Conservation (phyloP, 2,329 filamentous ascomycete species). For the Alternaria sp. region DNA sequence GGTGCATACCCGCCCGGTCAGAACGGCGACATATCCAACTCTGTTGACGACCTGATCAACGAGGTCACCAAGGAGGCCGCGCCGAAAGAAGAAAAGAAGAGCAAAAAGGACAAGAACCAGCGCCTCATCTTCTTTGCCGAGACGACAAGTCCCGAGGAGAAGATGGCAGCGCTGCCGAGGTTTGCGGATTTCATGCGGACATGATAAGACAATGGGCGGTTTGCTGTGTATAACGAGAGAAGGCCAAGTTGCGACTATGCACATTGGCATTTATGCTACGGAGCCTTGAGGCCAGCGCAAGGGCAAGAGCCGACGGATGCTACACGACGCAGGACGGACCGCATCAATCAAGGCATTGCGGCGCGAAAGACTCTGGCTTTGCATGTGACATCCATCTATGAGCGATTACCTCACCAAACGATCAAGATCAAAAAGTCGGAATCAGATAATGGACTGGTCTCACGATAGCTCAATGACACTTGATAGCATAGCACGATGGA, state of each 20-base stretch:
- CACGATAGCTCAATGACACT: neutral
- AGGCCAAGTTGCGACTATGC: neutral
- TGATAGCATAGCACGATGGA: neutral
- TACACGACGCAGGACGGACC: neutral
- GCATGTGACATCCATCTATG: neutral
- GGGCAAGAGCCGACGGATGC: neutral
- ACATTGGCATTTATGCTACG: neutral
- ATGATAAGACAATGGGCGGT: slow-evolving; percentile 11
- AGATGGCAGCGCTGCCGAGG: slow-evolving; percentile 78
- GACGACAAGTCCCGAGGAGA: slow-evolving; percentile 84
- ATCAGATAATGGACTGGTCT: neutral
- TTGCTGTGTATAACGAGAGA: neutral
- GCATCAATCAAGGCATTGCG: neutral
- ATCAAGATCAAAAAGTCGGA: neutral
- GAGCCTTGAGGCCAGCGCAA: neutral
- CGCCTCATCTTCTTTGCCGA: slow-evolving; percentile 83
- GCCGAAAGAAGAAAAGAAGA: slow-evolving; percentile 57
- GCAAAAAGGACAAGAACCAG: slow-evolving; percentile 66
- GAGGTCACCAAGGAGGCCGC: slow-evolving; percentile 55
- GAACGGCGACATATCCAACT: slow-evolving; percentile 44
- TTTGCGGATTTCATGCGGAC: slow-evolving; percentile 62
- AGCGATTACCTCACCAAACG: slow-evolving; percentile 1
- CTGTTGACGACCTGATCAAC: slow-evolving; percentile 60
- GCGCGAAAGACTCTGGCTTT: neutral
- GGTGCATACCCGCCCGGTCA: slow-evolving; percentile 20